Conservation (phyloP, 768 basidiomycete genomes). For the Cystobasidiopsis lactophilus region DNA sequence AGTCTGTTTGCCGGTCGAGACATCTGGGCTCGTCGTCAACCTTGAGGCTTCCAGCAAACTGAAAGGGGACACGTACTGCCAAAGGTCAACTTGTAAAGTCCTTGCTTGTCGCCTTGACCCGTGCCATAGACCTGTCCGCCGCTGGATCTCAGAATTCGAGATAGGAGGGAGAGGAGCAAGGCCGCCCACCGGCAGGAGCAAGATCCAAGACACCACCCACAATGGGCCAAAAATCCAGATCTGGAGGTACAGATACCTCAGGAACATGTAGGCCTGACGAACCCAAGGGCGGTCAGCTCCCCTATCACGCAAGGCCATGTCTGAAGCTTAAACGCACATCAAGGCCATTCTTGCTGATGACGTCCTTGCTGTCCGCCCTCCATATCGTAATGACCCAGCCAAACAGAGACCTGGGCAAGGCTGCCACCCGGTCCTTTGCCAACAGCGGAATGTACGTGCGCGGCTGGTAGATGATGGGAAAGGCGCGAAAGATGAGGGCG, state of each 20-base stretch:
- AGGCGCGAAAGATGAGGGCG: conserved; percentile 56
- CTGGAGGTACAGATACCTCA: conserved; percentile 72
- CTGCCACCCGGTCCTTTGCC: conserved; percentile 13
- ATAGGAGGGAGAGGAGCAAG: too few relatives aligned
- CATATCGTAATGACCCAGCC: conserved; percentile 47
- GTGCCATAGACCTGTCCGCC: conserved; percentile 38
- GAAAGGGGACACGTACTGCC: neutral
- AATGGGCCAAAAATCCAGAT: conserved; percentile 60
- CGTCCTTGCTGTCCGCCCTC: conserved; percentile 38
- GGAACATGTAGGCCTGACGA: conserved; percentile 86
- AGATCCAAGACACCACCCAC: conserved; percentile 69
- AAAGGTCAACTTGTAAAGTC: conserved; percentile 23
- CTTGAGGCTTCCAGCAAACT: neutral
- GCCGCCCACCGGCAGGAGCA: conserved; percentile 72
- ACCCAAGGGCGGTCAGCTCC: too few relatives aligned
- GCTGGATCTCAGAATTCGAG: too few relatives aligned
- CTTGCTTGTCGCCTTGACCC: conserved; percentile 33
- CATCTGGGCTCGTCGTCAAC: neutral
- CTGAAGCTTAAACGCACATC: too few relatives aligned
- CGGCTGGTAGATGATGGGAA: conserved; percentile 75
- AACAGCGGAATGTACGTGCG: conserved; percentile 40
- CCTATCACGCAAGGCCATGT: too few relatives aligned
- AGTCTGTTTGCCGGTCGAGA: conserved; percentile 25
- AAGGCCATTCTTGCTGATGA: conserved; percentile 49
- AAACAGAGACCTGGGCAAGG: conserved; percentile 34